Conservation (phyloP, 805 yeast species). For the Candida silvicultrix region DNA sequence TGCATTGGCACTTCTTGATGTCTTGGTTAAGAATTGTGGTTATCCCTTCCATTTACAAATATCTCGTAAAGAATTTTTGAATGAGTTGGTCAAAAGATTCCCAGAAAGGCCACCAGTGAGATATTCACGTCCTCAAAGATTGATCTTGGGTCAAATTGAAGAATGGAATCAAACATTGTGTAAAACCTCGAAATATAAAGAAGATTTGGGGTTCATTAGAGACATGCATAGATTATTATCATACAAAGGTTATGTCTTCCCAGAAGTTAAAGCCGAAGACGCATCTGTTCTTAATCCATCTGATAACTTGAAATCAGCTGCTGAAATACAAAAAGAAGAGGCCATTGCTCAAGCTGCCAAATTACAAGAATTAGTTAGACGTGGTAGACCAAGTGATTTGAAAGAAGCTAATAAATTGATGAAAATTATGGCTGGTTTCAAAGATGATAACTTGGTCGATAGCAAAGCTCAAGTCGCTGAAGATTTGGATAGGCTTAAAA, state of each 20-base stretch:
- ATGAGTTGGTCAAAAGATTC: slow-evolving; percentile 86
- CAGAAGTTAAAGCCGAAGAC: slow-evolving; percentile 85
- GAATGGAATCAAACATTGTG: slow-evolving; percentile 98
- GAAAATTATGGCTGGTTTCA: slow-evolving; percentile 98
- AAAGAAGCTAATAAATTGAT: slow-evolving; percentile 94
- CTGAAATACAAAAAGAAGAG: slow-evolving; percentile 90
- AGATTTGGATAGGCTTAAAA: slow-evolving; percentile 75
- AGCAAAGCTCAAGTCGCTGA: slow-evolving; percentile 75
- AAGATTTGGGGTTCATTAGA: slow-evolving; percentile 84
- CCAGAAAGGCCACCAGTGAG: slow-evolving; percentile 92
- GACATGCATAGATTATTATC: slow-evolving; percentile 92
- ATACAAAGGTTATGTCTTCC: slow-evolving; percentile 90
- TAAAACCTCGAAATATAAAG: slow-evolving; percentile 81
- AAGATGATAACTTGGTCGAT: slow-evolving; percentile 60
- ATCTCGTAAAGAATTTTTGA: slow-evolving; percentile 88
- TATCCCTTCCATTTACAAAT: slow-evolving; percentile 95
- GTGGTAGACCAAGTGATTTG: slow-evolving; percentile 93
- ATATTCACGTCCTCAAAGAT: slow-evolving; percentile 75
- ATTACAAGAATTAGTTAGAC: slow-evolving; percentile 87
- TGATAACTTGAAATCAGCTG: slow-evolving; percentile 79
- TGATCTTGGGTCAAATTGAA: slow-evolving; percentile 84
- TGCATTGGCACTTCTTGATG: slow-evolving; percentile 79
- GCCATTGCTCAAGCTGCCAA: slow-evolving; percentile 90
- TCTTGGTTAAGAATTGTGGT: slow-evolving; percentile 94
- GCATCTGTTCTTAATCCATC: slow-evolving; percentile 90